Base-by-base conservation (phyloP, 2,329 filamentous ascomycete genomes). In the Paracorniculantispora psalliotae region DNA sequence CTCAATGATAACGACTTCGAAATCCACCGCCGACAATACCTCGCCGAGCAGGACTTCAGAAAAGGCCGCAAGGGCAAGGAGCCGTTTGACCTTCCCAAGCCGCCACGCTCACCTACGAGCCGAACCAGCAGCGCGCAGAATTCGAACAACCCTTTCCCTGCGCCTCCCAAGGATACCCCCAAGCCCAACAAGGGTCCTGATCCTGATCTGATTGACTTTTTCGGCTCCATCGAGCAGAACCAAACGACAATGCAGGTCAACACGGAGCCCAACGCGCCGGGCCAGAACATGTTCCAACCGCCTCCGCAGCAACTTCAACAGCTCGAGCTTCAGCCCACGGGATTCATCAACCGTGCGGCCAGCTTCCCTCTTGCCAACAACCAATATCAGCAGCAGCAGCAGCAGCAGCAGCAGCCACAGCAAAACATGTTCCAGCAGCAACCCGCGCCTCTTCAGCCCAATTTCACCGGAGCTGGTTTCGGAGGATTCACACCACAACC, bases 1-100 rank as follows among this genome's bases (percentile, higher is more conserved):
- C 78, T 99, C 48, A 88, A 92, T 63, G 94, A 99, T 68, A 87
- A 91, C 3, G 94, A 99, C 72, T 99, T 99, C 67, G 94, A 99
- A 67, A 83, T 92, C 59, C 94, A 97, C 67, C 84, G 94, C 62
- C 82, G 92, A 66, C 94, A 99, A 71, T 99, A 96, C 68, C 77
- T 97, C 53, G 90, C 91, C 1, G 91, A 96, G 69, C 88, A 93
- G 69, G 89, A 93, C 59, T 89, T 87, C 15, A 82, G 85, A 73
- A 83, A 81, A 69, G 58, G 51, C 7, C 13, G 58, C 7, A 59
- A 79, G 77, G 60, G 77, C 77, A 1, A 75, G 75, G 73, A 75
- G 21, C 73, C 72, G 30, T 49, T 60, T 26, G 71, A 73, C 2
- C 69, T 73, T 65, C 59, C 71, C 9, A 77, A 77, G 59, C 68